A percentile compares a stretch with the other conserved stretches of the same genome.
Evolutionary conservation across 176 grass and related monocot species (phyloP).

Genomic region (Guadua angustifolia): DNA sequence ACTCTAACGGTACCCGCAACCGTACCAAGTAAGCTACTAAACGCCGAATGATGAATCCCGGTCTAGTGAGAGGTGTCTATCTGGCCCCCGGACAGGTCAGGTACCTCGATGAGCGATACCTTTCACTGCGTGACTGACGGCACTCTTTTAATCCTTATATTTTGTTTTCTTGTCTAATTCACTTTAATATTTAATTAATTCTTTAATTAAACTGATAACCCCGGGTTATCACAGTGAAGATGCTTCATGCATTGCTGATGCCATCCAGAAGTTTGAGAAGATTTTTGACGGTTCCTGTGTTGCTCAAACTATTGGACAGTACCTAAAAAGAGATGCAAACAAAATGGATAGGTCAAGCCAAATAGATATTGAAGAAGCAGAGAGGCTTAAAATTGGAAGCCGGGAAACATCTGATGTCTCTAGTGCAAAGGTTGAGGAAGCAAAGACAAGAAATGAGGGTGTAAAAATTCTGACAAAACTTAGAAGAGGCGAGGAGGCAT

Average conservation of each 20-base stretch:
- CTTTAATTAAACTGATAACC: too few species aligned
- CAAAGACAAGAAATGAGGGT: constrained; percentile 45
- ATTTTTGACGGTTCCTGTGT: constrained; percentile 50
- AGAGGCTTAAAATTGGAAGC: constrained; percentile 46
- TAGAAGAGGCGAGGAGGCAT: constrained; percentile 60
- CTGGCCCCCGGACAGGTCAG: too few species aligned
- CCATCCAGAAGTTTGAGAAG: constrained; percentile 64
- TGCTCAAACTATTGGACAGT: constrained; percentile 61
- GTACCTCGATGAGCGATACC: too few species aligned
- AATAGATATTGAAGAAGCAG: constrained; percentile 42
- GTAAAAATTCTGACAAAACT: constrained; percentile 56
- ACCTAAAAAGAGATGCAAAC: constrained; percentile 59
- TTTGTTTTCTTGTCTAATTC: too few species aligned
- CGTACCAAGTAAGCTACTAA: too few species aligned
- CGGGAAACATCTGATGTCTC: constrained; percentile 41
- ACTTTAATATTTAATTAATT: too few species aligned
- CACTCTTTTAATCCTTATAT: too few species aligned
- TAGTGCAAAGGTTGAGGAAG: constrained; percentile 48
- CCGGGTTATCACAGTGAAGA: too few species aligned
- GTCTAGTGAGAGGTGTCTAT: too few species aligned
- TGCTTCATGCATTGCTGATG: constrained; percentile 62
- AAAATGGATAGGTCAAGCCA: constrained; percentile 50
- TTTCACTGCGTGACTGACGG: too few species aligned
- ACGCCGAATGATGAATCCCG: too few species aligned
- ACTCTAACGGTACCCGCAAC: too few species aligned